Base-by-base conservation (phyloP, 1,284 basidiomycete genomes). In the Cryptococcus sp. region DNA sequence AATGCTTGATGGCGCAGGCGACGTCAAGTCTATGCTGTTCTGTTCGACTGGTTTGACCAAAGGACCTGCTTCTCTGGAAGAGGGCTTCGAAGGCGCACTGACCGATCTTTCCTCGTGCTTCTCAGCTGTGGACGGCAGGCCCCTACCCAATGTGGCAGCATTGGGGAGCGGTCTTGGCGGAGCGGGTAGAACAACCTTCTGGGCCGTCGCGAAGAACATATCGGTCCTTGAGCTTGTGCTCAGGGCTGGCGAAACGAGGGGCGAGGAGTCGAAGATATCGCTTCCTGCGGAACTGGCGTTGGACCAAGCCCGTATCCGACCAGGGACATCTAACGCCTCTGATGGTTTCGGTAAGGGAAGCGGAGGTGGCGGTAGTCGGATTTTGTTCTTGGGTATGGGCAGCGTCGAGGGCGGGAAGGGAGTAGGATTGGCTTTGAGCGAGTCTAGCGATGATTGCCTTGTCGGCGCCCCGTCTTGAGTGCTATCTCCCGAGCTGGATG, bases 141-240 rank as follows among this genome's bases (percentile, higher is more conserved):
- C 67, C 20, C 56, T 48, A 15, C 65, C 67, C 5, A 69, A 50
- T 38, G 42, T 54, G 1, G 55, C 20, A 11, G 59, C 30, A 23
- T 60, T 53, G 1, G 58, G 46, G 8, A 72, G 50, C 6, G 73
- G 63, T 58, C 60, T 64, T 1, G 72, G 74, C 0, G 74, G 74
- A 16, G 65, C 52, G 13, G 74, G 74, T n/a, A 76, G 55, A 8
- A 38, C 25, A 19, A 54, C 56, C 50, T 49, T 66, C 61, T 11
- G 50, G 56, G 60, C 47, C 2, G 65, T 59, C 17, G 69, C 59
- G 55, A 77, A 77, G 65, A 77, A 77, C 2, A 72, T 53, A 45
- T 77, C 75, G 7, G 71, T 78, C 54, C 69, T 72, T 13, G 71
- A 73, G 38, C 65, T 58, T 13, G 70, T 68, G 27, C 68, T 70